Evolutionary conservation across 2,329 filamentous ascomycete genomes (phyloP).

Genomic region (Colletotrichum falcatum): DNA sequence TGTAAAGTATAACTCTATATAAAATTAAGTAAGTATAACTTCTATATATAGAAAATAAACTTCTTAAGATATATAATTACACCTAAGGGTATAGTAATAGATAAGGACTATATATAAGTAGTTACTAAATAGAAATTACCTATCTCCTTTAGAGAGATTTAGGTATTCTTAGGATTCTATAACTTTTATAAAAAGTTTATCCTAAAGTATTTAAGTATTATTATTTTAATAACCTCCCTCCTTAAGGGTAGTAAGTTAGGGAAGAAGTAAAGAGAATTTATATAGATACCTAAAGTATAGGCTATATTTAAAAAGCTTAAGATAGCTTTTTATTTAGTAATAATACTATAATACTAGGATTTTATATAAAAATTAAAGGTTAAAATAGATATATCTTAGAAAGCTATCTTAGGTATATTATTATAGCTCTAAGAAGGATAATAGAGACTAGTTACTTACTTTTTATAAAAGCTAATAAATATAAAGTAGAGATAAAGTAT

Average conservation of each 20-base stretch:
- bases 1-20: too few species aligned
- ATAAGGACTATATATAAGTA: not conserved
- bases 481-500: not conserved
- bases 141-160: accelerated
- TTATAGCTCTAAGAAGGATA: not conserved
- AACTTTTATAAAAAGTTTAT: not conserved
- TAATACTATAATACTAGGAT: too few species aligned
- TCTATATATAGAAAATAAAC: not conserved
- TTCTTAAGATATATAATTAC: not conserved
- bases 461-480: not conserved
- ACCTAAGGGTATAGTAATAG: too few species aligned
- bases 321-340: too few species aligned
- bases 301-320: too few species aligned
- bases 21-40: not conserved
- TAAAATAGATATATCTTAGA: not conserved
- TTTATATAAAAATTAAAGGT: too few species aligned
- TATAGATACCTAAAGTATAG: too few species aligned
- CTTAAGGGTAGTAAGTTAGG: not conserved
- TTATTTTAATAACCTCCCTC: accelerated
- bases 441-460: not conserved
- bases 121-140: not conserved
- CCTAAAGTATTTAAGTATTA: not conserved
- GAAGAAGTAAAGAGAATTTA: not conserved
- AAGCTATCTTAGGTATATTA: not conserved
- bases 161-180: not conserved